Conservation (phyloP, 2,329 filamentous ascomycete genomes). For the Tolypocladium album region DNA sequence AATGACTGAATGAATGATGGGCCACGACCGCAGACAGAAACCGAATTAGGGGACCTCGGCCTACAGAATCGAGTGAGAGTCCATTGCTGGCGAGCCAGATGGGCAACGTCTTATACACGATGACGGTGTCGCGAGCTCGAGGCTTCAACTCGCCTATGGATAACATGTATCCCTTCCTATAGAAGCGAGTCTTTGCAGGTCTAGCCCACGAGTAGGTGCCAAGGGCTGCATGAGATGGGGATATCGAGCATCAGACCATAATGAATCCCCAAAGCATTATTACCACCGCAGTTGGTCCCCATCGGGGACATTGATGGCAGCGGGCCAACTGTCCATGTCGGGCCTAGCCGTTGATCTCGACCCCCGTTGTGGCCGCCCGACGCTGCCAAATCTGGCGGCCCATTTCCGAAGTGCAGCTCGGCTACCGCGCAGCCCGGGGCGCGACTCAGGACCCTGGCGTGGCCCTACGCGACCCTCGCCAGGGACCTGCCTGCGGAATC, state of each 20-base stretch:
- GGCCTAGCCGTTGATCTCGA: not conserved
- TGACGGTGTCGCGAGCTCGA: not conserved
- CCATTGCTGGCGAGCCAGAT: not conserved
- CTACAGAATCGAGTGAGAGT: not conserved
- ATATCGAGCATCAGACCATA: not conserved
- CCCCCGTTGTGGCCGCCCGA: not conserved
- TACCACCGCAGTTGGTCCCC: not conserved
- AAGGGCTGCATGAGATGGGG: not conserved
- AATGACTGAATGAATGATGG: no score
- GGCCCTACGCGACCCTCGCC: no score
- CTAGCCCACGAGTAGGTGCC: not conserved
- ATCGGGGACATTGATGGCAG: not conserved
- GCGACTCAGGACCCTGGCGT: not conserved
- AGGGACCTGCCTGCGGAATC: no score
- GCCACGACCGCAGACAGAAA: not conserved
- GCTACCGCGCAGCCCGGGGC: not conserved
- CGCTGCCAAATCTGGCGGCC: not conserved
- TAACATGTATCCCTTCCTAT: not conserved
- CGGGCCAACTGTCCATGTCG: not conserved
- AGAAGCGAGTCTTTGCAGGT: not conserved
- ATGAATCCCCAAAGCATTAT: not conserved
- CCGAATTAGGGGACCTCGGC: not conserved
- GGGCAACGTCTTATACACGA: not conserved
- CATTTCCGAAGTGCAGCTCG: not conserved
- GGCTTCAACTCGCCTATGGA: not conserved